Conservation (phyloP, 2,329 filamentous ascomycete genomes). For the Pseudocercospora cruenta region DNA sequence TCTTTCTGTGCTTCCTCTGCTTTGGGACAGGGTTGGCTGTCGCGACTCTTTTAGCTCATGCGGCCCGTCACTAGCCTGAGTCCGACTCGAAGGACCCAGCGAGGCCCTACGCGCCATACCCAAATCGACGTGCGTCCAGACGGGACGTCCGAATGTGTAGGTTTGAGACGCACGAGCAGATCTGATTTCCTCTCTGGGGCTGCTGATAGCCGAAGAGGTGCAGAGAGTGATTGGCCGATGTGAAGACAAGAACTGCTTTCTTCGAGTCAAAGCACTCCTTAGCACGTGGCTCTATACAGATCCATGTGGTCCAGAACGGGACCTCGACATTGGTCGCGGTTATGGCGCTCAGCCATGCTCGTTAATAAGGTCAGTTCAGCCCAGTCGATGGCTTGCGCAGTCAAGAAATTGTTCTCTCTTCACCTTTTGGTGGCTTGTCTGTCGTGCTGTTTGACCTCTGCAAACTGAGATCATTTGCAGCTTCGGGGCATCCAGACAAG, state of each 20-base stretch:
- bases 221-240: not conserved
- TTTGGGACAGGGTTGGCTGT: not conserved
- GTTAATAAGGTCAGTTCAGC: conserved; percentile 9
- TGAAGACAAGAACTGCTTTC: not conserved
- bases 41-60: not conserved
- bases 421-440: conserved; percentile 1
- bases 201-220: conserved; percentile 1
- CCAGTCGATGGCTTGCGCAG: conserved; percentile 10
- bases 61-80: not conserved
- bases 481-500: not conserved
- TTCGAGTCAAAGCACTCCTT: conserved; percentile 1
- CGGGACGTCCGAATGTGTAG: conserved; percentile 9
- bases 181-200: conserved; percentile 1
- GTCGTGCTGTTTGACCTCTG: not conserved
- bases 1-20: not conserved
- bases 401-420: not conserved
- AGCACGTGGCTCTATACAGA: conserved; percentile 13
- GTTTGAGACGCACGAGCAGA: not conserved
- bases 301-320: conserved; percentile 10
- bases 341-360: conserved; percentile 1
- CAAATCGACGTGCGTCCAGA: not conserved
- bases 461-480: not conserved
- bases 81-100: not conserved
- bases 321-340: not conserved
- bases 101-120: not conserved